Conservation (phyloP, 176 grass and related monocot genomes). For the Pharus latifolius region DNA sequence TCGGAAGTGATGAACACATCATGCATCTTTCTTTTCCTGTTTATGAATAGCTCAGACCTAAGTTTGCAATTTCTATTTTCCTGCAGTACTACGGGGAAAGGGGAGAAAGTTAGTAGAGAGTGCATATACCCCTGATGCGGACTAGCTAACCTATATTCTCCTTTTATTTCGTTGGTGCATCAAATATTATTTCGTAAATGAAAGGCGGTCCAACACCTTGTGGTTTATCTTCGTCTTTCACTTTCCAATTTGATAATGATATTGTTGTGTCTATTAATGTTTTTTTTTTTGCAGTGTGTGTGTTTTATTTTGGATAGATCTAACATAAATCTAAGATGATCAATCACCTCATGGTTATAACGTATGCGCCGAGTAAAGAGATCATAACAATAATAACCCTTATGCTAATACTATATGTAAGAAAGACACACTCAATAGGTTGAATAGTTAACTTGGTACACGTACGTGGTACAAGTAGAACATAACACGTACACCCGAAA, state of each 20-base stretch:
- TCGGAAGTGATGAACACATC: neutral
- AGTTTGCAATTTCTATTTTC: neutral
- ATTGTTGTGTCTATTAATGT: neutral
- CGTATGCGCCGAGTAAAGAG: no score
- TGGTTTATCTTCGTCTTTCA: constrained; percentile 9
- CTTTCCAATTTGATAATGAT: neutral
- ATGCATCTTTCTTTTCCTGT: neutral
- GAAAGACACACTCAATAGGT: no score
- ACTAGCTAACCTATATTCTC: neutral
- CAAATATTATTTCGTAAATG: neutral
- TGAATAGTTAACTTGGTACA: no score
- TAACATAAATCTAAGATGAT: no score
- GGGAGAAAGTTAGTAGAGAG: neutral
- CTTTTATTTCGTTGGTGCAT: neutral
- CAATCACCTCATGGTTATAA: no score
- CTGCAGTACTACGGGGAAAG: no score
- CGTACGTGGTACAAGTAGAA: no score
- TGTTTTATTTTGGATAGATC: no score
- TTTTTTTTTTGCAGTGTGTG: neutral
- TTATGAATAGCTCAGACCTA: neutral
- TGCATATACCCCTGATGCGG: neutral
- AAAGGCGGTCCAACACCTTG: neutral
- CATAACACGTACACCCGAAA: no score
- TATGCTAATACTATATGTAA: no score
- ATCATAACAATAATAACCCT: no score